Conservation (phyloP, 2,329 filamentous ascomycete genomes). For the Chaetomium sp. region DNA sequence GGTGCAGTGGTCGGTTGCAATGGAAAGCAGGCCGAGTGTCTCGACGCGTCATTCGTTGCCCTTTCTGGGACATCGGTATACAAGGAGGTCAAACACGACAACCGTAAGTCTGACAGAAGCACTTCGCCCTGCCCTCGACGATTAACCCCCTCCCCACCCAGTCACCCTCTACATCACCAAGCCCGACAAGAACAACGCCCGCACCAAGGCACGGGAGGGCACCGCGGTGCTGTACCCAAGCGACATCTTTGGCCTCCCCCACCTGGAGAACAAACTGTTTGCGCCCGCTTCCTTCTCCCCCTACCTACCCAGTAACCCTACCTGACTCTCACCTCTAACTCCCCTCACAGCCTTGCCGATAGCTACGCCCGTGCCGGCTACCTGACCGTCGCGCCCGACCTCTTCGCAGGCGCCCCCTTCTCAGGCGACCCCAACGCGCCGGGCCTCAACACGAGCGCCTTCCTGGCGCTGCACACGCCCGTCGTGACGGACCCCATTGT, state of each 20-base stretch:
- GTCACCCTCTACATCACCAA: constrained; percentile 6
- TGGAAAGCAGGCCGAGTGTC: too few species aligned
- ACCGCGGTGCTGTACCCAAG: constrained; percentile 5
- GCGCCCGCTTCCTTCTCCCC: neutral
- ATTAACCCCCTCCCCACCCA: too few species aligned
- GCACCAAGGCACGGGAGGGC: too few species aligned
- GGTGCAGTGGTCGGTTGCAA: too few species aligned
- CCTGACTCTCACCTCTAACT: neutral
- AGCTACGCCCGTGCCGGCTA: constrained; percentile 7
- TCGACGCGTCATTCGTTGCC: too few species aligned
- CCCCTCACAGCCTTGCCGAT: constrained; percentile 4
- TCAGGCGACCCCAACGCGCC: constrained; percentile 2
- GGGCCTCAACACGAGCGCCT: constrained; percentile 5
- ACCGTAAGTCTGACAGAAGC: too few species aligned
- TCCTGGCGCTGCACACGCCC: neutral
- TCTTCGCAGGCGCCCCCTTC: constrained; percentile 1
- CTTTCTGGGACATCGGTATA: too few species aligned
- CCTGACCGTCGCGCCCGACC: constrained; percentile 4
- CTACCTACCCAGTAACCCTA: neutral
- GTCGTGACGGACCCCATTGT: constrained; percentile 5
- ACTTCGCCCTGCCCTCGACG: too few species aligned
- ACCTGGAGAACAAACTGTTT: constrained; percentile 2
- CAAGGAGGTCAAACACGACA: too few species aligned
- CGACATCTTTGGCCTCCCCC: constrained; percentile 7
- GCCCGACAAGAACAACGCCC: neutral